Evolutionary conservation across 179 eudicot genomes (phyloP).

Genomic region (Sideroxylon spinosum): DNA sequence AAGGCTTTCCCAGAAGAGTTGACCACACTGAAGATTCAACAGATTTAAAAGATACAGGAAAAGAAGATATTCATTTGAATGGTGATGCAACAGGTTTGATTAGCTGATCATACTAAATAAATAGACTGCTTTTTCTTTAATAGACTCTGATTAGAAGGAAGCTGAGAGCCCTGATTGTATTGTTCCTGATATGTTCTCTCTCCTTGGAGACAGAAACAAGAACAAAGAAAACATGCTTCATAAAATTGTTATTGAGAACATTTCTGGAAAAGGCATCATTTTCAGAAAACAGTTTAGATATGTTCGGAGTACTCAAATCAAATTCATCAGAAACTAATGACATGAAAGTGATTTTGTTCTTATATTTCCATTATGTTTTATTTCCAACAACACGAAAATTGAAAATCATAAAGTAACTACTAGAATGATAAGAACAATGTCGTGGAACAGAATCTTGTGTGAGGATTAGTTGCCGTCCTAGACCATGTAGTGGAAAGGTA

Average conservation of each 20-base stretch:
- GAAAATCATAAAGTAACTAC: too few species aligned
- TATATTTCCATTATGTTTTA: too few species aligned
- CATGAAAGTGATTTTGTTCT: not conserved
- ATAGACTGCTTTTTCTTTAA: not conserved
- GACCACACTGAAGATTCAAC: constrained; percentile 17
- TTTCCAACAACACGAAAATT: too few species aligned
- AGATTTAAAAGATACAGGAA: not conserved
- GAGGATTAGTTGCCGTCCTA: not conserved
- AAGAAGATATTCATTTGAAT: not conserved
- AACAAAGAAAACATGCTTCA: too few species aligned
- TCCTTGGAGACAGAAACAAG: too few species aligned
- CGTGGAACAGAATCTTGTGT: not conserved
- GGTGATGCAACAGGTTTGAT: constrained; percentile 22
- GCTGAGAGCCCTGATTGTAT: not conserved
- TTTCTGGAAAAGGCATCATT: not conserved
- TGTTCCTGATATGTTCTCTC: too few species aligned
- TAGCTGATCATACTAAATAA: not conserved
- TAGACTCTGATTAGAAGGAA: constrained; percentile 2
- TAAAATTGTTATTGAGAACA: not conserved
- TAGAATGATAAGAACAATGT: too few species aligned
- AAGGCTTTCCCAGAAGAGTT: constrained; percentile 8
- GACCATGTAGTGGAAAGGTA: not conserved
- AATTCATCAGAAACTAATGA: too few species aligned
- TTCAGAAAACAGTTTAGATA: too few species aligned
- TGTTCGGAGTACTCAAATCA: too few species aligned